Evolutionary conservation across 1,139 yeast genomes (phyloP).

Genomic region (Meyerozyma carpophila): DNA sequence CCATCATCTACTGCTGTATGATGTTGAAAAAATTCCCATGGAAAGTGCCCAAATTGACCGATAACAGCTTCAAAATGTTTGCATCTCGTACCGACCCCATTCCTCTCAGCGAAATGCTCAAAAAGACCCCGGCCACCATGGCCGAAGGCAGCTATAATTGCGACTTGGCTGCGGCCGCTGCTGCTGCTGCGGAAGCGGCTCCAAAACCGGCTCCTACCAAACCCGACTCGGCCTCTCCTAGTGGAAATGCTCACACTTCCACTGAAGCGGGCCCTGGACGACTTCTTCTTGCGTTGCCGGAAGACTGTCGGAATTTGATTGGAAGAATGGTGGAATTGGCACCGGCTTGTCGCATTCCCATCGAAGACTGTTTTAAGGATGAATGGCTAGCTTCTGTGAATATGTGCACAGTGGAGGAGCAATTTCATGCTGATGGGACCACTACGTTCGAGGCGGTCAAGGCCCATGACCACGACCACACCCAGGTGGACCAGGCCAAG

Average conservation of each 20-base stretch:
- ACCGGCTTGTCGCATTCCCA: conserved; percentile 80
- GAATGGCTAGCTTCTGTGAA: conserved; percentile 63
- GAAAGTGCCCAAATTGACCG: conserved; percentile 89
- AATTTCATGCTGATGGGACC: conserved; percentile 27
- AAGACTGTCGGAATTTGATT: conserved; percentile 59
- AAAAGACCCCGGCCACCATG: conserved; percentile 26
- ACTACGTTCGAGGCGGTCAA: conserved; percentile 25
- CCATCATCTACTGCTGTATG: conserved; percentile 93
- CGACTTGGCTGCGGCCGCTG: neutral
- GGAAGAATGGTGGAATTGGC: conserved; percentile 76
- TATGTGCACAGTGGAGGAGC: conserved; percentile 61
- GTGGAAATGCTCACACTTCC: conserved; percentile 47
- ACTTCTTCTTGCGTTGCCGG: conserved; percentile 62
- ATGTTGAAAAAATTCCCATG: conserved; percentile 91
- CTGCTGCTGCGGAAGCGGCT: conserved; percentile 7
- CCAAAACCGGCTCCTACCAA: conserved; percentile 5
- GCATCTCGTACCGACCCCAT: conserved; percentile 45
- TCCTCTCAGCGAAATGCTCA: conserved; percentile 36
- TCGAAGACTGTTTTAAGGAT: conserved; percentile 79
- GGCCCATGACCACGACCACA: conserved; percentile 67
- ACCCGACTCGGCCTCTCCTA: conserved; percentile 14
- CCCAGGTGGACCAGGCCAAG: conserved; percentile 85
- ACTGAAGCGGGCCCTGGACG: conserved; percentile 67
- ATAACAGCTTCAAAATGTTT: conserved; percentile 71
- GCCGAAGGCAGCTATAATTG: conserved; percentile 2